A percentile compares a stretch with the other conserved stretches of the same genome.
phyloP scores from a whole-genome alignment of 805 yeast genomes.

The Suhomyces kilbournensis region DNA sequence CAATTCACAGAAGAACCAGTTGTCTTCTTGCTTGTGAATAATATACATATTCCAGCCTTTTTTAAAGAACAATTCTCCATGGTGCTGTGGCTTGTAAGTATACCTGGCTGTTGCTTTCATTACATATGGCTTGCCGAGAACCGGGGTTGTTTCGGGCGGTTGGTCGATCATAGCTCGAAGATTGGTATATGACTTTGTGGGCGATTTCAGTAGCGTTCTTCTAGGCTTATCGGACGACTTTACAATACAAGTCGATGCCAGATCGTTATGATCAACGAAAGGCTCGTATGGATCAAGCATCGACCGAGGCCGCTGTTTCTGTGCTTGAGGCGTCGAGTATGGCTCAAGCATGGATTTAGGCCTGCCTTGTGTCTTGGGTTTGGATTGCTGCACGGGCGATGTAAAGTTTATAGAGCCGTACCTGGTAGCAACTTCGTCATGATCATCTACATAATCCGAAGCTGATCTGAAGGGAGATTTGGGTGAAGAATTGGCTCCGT shows the following conservation, averaged over 20 bases:
- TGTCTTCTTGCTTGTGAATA: constrained; percentile 42
- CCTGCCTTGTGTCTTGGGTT: not conserved
- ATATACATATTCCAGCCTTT: constrained; percentile 43
- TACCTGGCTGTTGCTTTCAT: constrained; percentile 39
- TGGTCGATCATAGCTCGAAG: constrained; percentile 25
- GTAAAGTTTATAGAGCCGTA: constrained; percentile 30
- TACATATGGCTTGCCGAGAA: constrained; percentile 25
- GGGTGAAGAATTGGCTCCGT: constrained; percentile 12
- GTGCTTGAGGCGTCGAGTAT: not conserved
- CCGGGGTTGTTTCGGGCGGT: constrained; percentile 26
- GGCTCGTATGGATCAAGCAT: constrained; percentile 11
- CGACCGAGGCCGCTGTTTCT: constrained; percentile 10
- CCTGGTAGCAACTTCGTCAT: constrained; percentile 35
- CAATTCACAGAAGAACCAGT: constrained; percentile 45
- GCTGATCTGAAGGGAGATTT: constrained; percentile 17
- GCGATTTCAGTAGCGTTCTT: constrained; percentile 29
- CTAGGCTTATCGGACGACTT: constrained; percentile 10
- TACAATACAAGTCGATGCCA: constrained; percentile 9
- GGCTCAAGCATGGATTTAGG: constrained; percentile 6
- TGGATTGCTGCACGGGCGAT: constrained; percentile 2
- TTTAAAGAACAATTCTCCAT: constrained; percentile 38
- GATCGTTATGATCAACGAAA: constrained; percentile 3
- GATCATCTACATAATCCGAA: constrained; percentile 35
- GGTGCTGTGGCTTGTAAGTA: constrained; percentile 38
- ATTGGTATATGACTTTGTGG: constrained; percentile 33